phyloP scores from a whole-genome alignment of 192 early-diverging fungal species.

The Podila verticillata region DNA sequence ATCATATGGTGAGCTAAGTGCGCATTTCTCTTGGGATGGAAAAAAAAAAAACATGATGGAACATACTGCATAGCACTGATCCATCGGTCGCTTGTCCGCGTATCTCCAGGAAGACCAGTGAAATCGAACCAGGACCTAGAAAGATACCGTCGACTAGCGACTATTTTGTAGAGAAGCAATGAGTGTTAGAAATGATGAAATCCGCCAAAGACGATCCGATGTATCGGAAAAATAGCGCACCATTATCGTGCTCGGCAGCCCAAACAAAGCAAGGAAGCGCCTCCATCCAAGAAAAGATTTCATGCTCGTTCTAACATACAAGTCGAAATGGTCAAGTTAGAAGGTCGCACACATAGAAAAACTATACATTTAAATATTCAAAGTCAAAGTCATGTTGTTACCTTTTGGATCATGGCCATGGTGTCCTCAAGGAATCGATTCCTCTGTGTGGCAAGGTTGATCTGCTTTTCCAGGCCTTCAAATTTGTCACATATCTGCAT shows the following conservation, averaged over 20 bases:
- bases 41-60: neutral
- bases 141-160: conserved; percentile 37
- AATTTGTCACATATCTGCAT: conserved; percentile 34
- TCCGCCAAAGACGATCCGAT: neutral
- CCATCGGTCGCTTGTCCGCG: conserved; percentile 44
- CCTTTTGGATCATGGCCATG: conserved; percentile 40
- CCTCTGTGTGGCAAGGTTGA: conserved; percentile 27
- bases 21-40: neutral
- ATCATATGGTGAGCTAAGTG: neutral
- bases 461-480: conserved; percentile 14
- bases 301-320: conserved; percentile 32
- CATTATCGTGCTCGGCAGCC: conserved; percentile 42
- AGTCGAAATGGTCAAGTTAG: neutral
- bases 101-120: conserved; percentile 40
- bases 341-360: neutral
- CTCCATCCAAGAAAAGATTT: conserved; percentile 53
- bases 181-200: neutral
- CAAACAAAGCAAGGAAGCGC: conserved; percentile 49
- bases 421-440: conserved; percentile 41
- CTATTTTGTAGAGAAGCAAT: conserved; percentile 1
- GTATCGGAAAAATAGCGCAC: conserved; percentile 2
- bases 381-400: neutral
- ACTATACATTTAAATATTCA: neutral
- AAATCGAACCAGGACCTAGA: conserved; percentile 49
- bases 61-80: conserved; percentile 52